Percentiles rank a stretch among this genome's conserved stretches.
Conservation (phyloP, 805 yeast species). For the Myxozyma neglecta region DNA sequence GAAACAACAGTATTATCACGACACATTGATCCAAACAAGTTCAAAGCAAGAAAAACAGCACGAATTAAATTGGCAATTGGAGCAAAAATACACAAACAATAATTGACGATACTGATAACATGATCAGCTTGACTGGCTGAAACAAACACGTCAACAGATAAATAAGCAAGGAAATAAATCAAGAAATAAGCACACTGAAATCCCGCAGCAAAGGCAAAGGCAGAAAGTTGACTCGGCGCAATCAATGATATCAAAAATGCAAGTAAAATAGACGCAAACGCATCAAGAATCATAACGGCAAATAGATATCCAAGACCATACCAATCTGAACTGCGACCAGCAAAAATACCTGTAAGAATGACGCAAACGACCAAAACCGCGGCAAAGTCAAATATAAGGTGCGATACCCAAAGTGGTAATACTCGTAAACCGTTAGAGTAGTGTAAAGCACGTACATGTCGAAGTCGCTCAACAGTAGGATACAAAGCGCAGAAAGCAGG, state of each 20-base stretch:
- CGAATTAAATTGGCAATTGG: slow-evolving; percentile 38
- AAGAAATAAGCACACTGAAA: slow-evolving; percentile 38
- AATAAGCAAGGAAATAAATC: slow-evolving; percentile 38
- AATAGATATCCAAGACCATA: slow-evolving; percentile 39
- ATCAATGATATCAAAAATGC: slow-evolving; percentile 39
- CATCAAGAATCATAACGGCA: slow-evolving; percentile 37
- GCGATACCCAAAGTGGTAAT: slow-evolving; percentile 40
- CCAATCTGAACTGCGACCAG: slow-evolving; percentile 32
- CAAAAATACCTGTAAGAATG: slow-evolving; percentile 36
- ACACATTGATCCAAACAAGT: slow-evolving; percentile 40
- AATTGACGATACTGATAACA: slow-evolving; percentile 33
- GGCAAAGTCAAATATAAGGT: slow-evolving; percentile 35
- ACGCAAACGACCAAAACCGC: slow-evolving; percentile 33
- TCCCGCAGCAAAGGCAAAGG: slow-evolving; percentile 42
- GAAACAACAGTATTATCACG: slow-evolving; percentile 20
- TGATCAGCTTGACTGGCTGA: slow-evolving; percentile 32
- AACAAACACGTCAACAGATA: slow-evolving; percentile 37
- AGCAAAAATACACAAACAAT: slow-evolving; percentile 35
- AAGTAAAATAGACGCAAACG: slow-evolving; percentile 36
- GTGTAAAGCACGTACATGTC: slow-evolving; percentile 41
- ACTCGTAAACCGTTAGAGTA: slow-evolving; percentile 42
- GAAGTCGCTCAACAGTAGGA: slow-evolving; percentile 41
- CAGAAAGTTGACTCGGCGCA: slow-evolving; percentile 41
- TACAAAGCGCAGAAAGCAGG: slow-evolving; percentile 41
- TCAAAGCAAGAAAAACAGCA: slow-evolving; percentile 38